Conservation (phyloP, 2,329 filamentous ascomycete genomes). For the Calonectria honghensis region DNA sequence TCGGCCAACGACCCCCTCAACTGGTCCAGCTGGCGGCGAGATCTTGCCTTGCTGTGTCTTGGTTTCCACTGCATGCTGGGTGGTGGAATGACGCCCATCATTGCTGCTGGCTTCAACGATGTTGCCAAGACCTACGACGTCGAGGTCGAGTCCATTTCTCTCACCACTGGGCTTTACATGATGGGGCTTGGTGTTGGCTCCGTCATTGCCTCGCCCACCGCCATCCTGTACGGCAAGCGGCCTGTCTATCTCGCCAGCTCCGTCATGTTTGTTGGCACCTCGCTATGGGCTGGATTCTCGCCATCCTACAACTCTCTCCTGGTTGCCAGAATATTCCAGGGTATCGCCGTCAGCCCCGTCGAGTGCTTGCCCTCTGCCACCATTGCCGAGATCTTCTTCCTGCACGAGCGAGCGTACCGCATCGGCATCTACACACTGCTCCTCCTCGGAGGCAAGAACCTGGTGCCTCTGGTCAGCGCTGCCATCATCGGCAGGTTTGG, state of each 20-base stretch:
- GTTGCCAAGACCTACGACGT: conserved; percentile 81
- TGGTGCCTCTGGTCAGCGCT: conserved; percentile 91
- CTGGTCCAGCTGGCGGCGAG: conserved; percentile 89
- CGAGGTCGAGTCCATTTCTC: conserved; percentile 81
- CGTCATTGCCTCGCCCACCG: conserved; percentile 90
- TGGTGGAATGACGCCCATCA: conserved; percentile 91
- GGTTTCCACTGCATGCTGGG: conserved; percentile 96
- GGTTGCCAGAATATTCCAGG: conserved; percentile 89
- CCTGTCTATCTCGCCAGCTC: conserved; percentile 90
- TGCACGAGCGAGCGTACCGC: conserved; percentile 94
- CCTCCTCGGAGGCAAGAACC: conserved; percentile 91
- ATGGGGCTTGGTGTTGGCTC: conserved; percentile 91
- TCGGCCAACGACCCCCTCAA: conserved; percentile 94
- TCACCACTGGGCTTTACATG: conserved; percentile 96
- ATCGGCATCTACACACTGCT: conserved; percentile 95
- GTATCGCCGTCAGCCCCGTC: conserved; percentile 90
- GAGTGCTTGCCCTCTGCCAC: conserved; percentile 95
- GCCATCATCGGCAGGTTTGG: conserved; percentile 84
- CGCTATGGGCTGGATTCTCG: conserved; percentile 90
- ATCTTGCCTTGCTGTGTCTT: conserved; percentile 85
- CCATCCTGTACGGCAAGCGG: conserved; percentile 92
- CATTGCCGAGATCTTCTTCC: conserved; percentile 96
- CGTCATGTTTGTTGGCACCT: conserved; percentile 84
- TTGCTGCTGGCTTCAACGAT: conserved; percentile 92
- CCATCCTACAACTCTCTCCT: conserved; percentile 87